These are phyloP conservation scores for Antrodiella citrinella DNA, from an alignment of 768 basidiomycete genomes.

Conservation along the genomic window DNA sequence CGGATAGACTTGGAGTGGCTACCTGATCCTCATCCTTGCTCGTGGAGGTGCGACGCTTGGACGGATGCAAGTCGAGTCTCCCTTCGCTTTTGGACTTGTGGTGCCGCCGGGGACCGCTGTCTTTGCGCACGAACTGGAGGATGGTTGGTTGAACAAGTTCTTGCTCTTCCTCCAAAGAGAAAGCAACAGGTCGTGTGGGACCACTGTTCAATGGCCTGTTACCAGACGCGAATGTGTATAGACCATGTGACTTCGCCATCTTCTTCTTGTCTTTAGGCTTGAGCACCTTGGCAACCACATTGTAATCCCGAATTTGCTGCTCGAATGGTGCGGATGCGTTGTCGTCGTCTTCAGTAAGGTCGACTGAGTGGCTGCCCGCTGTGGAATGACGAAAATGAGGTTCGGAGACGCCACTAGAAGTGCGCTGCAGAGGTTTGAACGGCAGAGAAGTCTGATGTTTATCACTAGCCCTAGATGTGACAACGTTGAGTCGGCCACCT, in stretches of 20 bases:
- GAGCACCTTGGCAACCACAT: neutral
- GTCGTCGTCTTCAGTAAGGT: neutral
- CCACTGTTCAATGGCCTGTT: neutral
- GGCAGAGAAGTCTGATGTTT: constrained; percentile 13
- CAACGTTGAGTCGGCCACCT: constrained; percentile 20
- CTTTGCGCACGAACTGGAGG: neutral
- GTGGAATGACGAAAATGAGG: neutral
- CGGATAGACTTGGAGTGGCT: neutral
- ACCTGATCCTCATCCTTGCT: neutral
- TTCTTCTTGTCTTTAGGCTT: neutral
- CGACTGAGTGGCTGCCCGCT: too few relatives aligned
- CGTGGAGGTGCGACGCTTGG: neutral
- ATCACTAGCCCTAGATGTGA: constrained; percentile 18
- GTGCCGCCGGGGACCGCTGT: neutral
- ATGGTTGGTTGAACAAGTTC: neutral
- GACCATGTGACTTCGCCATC: neutral
- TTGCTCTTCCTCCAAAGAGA: neutral
- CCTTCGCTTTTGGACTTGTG: neutral
- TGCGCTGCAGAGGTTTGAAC: constrained; percentile 3
- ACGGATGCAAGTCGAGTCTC: too few relatives aligned
- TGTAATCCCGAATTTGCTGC: neutral
- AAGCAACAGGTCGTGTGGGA: neutral
- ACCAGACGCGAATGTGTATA: neutral
- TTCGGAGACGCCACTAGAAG: neutral
- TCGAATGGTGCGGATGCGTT: too few relatives aligned